A percentile compares a stretch with the other conserved stretches of the same genome.
Conservation (phyloP, 305 asterid genomes). For the Solanum hybrid region DNA sequence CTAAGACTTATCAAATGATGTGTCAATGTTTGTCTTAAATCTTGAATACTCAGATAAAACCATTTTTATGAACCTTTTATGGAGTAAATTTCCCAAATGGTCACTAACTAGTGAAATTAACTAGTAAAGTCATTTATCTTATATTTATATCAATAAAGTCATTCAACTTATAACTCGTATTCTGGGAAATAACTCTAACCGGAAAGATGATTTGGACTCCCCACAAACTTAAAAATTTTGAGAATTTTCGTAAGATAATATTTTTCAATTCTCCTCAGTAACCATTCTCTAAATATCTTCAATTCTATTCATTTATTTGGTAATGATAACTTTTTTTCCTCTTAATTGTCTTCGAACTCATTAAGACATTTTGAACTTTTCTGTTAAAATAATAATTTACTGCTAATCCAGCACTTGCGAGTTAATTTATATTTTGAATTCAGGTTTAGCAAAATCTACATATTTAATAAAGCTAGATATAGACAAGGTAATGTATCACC, state of each 20-base stretch:
- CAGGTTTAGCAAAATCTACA: not conserved
- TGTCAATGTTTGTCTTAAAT: not conserved
- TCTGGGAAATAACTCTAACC: not conserved
- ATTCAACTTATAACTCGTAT: not conserved
- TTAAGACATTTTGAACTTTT: not conserved
- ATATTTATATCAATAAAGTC: not conserved
- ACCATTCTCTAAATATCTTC: not conserved
- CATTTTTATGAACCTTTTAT: not conserved
- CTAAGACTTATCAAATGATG: not conserved
- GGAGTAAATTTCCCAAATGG: not conserved
- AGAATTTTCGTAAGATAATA: not conserved
- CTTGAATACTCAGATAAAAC: not conserved
- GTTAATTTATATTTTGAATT: not conserved
- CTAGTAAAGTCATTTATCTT: not conserved
- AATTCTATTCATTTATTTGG: not conserved
- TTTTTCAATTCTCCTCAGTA: not conserved
- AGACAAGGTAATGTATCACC: not conserved
- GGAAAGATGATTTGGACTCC: not conserved
- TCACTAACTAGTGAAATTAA: not conserved
- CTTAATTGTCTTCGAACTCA: not conserved
- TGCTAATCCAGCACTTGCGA: not conserved
- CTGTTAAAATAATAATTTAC: not conserved
- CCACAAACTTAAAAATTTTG: not conserved
- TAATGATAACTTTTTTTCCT: not conserved
- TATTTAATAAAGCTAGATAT: not conserved